Evolutionary conservation across 2,329 filamentous ascomycete genomes (phyloP), one percentile per base, ranked within the genome.

Genomic region (Penicillium verrucosum): DNA sequence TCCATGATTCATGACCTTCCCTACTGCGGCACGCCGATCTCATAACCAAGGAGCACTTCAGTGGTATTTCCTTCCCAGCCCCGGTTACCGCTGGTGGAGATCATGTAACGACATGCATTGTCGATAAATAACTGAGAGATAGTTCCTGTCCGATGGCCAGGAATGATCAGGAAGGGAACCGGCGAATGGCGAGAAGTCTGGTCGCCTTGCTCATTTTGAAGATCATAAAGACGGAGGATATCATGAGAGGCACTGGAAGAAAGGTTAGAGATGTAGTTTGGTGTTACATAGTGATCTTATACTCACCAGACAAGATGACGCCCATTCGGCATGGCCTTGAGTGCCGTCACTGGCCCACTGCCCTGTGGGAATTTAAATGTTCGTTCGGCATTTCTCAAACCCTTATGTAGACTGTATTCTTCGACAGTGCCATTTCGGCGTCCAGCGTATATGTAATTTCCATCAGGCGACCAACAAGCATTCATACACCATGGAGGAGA

Each of bases 401-500:
- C 82, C 67, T 92, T 91, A 71, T 94, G 90, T 18, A 99, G 80
- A 68, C 86, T 91, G 75, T 89, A 99, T 74, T 99, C 94, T 65
- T 99, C 94, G 0, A 99, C 94, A 0, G 91, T 95, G 50, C 91
- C 85, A 73, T 97, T 97, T 56, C 94, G 83, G 29, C 94, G 82
- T 0, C 94, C 94, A 0, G 89, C 92, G 75, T 96, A 99, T 66
- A 99, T 92, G 74, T 85, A 91, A 75, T 97, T 97, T 14, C 94
- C 94, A 71, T 97, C 90, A 0, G 92, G 92, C 53, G 89, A 93
- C 94, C 94, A 99, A 77, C 92, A 96, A 0, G 92, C 91, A 63
- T 90, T 92, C 86, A 96, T 97, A 74, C 93, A 97, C 93, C 93
- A 99, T 0, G 93, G 94, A 1, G 94, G 93, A 0, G 91, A 89